Evolutionary conservation across 73 alveolate genomes (phyloP).

Genomic region (Uronychia setigera): DNA sequence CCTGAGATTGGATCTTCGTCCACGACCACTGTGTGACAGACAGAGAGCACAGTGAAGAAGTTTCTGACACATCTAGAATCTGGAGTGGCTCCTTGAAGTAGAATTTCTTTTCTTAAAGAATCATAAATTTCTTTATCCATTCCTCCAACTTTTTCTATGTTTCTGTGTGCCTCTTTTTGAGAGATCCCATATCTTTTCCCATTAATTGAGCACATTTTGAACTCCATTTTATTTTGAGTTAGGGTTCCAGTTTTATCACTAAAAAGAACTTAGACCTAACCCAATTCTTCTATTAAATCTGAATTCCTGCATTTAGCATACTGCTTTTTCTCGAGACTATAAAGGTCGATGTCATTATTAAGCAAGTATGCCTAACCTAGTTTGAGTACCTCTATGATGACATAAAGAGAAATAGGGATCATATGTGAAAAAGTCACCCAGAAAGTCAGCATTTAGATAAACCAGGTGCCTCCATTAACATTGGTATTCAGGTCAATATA

Average conservation of each 20-base stretch:
- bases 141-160: too few relatives aligned
- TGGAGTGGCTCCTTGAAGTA: neutral
- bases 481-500: slow-evolving; percentile 14
- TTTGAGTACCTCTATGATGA: slow-evolving; percentile 74
- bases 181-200: slow-evolving; percentile 18
- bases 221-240: slow-evolving; percentile 73
- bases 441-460: slow-evolving; percentile 29
- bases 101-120: neutral
- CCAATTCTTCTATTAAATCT: slow-evolving; percentile 63
- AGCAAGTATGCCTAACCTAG: slow-evolving; percentile 71
- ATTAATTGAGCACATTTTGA: slow-evolving; percentile 49
- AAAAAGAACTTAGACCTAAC: slow-evolving; percentile 43
- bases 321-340: slow-evolving; percentile 57
- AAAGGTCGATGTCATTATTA: slow-evolving; percentile 61
- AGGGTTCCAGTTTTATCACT: slow-evolving; percentile 80
- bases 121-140: neutral
- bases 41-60: slow-evolving; percentile 63
- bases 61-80: slow-evolving; percentile 1
- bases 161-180: neutral
- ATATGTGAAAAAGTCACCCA: slow-evolving; percentile 61
- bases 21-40: slow-evolving; percentile 75
- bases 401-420: slow-evolving; percentile 86
- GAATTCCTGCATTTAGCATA: slow-evolving; percentile 72
- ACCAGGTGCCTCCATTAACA: slow-evolving; percentile 19
- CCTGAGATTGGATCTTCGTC: slow-evolving; percentile 53